Base-by-base conservation (phyloP, 495 filamentous ascomycete genomes). In the Friedmanniomyces simplex region DNA sequence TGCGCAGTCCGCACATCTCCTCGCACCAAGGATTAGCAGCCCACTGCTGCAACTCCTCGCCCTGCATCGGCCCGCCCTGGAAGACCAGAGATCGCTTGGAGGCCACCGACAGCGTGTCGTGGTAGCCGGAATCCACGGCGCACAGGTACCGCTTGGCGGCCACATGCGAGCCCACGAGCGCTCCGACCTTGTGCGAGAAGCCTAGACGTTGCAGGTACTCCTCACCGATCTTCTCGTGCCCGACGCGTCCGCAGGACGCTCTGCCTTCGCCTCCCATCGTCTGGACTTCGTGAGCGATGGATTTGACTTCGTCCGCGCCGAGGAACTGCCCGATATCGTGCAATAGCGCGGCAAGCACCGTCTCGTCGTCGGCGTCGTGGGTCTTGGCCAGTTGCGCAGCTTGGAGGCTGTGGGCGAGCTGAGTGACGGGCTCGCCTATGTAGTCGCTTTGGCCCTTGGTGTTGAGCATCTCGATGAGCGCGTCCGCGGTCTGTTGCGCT, bases 281-380 rank as follows among this genome's bases (percentile, higher is more conserved):
- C 28, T 30, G 16, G 36, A 60, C 25, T 20, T 46, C 28, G 57
- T 34, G 54, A 55, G 57, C 46, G 24, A 68, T 41, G 2, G 8
- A 13, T n/a, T 25, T 45, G 57, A 47, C 25, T 13, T 62, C 14
- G 66, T 48, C 3, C 64, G 37, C 55, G 12, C 57, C 70, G 18
- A 72, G 67, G 54, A 75, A 75, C 36, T 76, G 74, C 21, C 74
- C 74, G 41, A 76, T 71, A 53, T 76, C 74, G 54, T 76, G 75
- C 7, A 76, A 58, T 21, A 77, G 60, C 10, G 73, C 73, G 1
- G 73, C 73, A 39, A 75, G 66, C 0, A 74, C 62, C 1, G 71
- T 67, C 16, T 73, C 73, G 47, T 68, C 67, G 32, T 68, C 63
- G 8, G 65, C 65, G 7, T 63, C 64, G 66, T 59, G 32, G 22